Base-by-base conservation (phyloP, 768 basidiomycete species). In the Chalciporus chontae region DNA sequence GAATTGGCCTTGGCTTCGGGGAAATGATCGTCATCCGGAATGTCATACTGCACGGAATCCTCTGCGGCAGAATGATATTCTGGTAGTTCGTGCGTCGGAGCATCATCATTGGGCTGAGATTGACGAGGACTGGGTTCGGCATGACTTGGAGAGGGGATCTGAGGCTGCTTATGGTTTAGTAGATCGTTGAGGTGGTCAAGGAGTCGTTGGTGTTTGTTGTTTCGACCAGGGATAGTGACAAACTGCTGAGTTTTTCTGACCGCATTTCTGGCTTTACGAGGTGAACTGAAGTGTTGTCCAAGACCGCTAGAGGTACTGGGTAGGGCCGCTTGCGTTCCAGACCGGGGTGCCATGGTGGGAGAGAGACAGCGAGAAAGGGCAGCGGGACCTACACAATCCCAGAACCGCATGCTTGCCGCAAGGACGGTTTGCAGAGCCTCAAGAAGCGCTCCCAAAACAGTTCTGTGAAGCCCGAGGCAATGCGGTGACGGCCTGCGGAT, bases 211-310 rank as follows among this genome's bases (percentile, higher is more conserved):
- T 19, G 40, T 21, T 45, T 15, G 14, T 17, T 11, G 14, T 44
- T 7, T 7, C 18, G 3, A 11, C 41, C 41, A 2, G 48, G 48
- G 26, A 49, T 36, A 11, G 15, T 5, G 32, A 49, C 9, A 1
- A 27, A 23, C 31, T 27, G 2, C 3, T 43, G 48, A 18, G 43
- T 51, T 43, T 59, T 54, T 21, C 21, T 21, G 9, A 38, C 38
- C 9, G 21, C 46, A 21, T 60, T 47, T 13, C 29, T 17, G 17
- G 23, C 23, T 42, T 58, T 63, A 15, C 48, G 38, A 8, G 63
- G 63, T 15, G 52, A 59, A 4, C 27, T 32, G 27, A 59, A 65
- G n/a, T 51, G 49, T 10, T 23, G 18, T 0, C 62, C 58, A 7
- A 65, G 55, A 10, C 63, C 58, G 18, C 24, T 29, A 18, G 17